Percentiles rank a stretch among this genome's conserved stretches.
Evolutionary conservation across 768 basidiomycete genomes (phyloP).

Genomic region (Cantharellus cinnabarinus): DNA sequence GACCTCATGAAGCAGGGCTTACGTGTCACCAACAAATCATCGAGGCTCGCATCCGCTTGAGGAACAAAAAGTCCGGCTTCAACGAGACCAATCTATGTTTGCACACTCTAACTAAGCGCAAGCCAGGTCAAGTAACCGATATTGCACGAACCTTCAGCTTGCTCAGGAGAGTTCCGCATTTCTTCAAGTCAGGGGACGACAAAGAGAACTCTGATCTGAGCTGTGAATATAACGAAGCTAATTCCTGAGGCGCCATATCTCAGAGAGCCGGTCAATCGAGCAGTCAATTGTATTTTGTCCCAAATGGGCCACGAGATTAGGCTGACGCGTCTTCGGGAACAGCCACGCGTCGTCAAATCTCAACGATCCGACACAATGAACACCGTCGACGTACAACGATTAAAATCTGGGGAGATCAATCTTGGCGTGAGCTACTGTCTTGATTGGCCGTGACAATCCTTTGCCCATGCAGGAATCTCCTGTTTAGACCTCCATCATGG

Average conservation of each 20-base stretch:
- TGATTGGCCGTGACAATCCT: not conserved
- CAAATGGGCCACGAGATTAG: slow-evolving; percentile 7
- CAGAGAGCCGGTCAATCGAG: not conserved
- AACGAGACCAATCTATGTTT: slow-evolving; percentile 46
- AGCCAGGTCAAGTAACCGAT: not conserved
- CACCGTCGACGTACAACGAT: slow-evolving; percentile 57
- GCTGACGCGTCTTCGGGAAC: slow-evolving; percentile 1
- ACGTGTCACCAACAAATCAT: slow-evolving; percentile 62
- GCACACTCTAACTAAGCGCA: not conserved
- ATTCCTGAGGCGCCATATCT: slow-evolving; percentile 30
- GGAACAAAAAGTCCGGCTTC: slow-evolving; percentile 61
- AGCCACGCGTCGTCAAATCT: slow-evolving; percentile 11
- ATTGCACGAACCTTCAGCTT: slow-evolving; percentile 46
- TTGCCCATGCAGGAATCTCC: not conserved
- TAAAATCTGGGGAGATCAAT: slow-evolving; percentile 93
- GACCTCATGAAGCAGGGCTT: slow-evolving; percentile 14
- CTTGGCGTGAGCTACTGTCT: slow-evolving; percentile 49
- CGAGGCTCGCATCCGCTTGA: slow-evolving; percentile 35
- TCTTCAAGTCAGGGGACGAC: slow-evolving; percentile 45
- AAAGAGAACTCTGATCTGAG: slow-evolving; percentile 47
- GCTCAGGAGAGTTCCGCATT: slow-evolving; percentile 38
- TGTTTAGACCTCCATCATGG: slow-evolving; percentile 91
- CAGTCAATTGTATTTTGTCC: not conserved
- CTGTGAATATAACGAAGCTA: slow-evolving; percentile 42
- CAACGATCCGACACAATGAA: slow-evolving; percentile 23